Evolutionary conservation across 371 early-diverging fungal species (phyloP), one percentile per base, ranked within the genome.

Genomic region (Mortierella sp.): DNA sequence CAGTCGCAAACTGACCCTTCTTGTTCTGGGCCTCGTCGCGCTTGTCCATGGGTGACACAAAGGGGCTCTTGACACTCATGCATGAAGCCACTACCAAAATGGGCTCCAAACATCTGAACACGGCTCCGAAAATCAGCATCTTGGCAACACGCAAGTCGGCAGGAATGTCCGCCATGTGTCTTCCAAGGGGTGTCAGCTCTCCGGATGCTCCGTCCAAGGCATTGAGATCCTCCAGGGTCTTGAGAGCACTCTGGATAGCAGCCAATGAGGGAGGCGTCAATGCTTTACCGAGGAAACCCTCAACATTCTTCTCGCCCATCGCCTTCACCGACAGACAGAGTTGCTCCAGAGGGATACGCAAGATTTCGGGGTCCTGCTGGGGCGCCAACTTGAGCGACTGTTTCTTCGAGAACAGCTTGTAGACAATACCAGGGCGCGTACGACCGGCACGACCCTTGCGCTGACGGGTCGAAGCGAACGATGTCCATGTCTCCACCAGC

Each of bases 381-480:
- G 89, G 88, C n/a, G 88, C 80, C 91, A 94, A 90, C 64, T 86
- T 86, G 10, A 71, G 69, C 19, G 79, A 80, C 55, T 92, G 90
- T 0, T 85, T 88, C 37, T 84, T 79, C 3, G 92, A 89, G 68
- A 93, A 92, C 64, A 96, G 73, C 67, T 93, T 92, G 79, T 91
- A 95, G 58, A 94, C 93, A 40, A 93, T 82, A n/a, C 99, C 99
- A 1, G 91, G 90, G 47, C 93, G 87, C 13, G 95, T 94, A 78
- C 99, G 90, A 71, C 99, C 99, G 1, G 98, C 98, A 75, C 99
- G 92, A 74, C 99, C 99, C 22, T 93, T 88, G 24, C 99, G 92
- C 85, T 99, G 99, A 58, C 91, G 88, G 31, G 94, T 95, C n/a
- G 95, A 96, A 4, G 97, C 96, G 66, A 93, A 87, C 5, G 89